A percentile compares a stretch with the other conserved stretches of the same genome.
Conservation (phyloP, 1,284 basidiomycete genomes). For the Gymnopus androsaceus region DNA sequence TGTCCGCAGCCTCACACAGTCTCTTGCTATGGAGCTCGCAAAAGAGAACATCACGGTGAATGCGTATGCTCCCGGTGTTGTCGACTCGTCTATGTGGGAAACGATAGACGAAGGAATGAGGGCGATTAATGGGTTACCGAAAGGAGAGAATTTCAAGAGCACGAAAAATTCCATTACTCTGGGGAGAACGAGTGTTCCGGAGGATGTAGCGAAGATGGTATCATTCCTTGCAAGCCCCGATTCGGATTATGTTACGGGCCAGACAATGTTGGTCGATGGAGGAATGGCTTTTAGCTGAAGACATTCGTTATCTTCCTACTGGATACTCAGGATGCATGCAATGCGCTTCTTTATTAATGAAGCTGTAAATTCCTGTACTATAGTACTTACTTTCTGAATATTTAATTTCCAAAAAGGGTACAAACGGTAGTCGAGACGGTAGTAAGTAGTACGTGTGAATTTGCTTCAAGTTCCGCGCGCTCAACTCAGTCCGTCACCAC, state of each 20-base stretch:
- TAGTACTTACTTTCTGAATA: no score
- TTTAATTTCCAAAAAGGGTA: no score
- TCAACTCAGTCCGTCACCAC: no score
- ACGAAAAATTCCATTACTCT: constrained; percentile 4
- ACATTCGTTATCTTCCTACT: no score
- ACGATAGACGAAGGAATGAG: constrained; percentile 14
- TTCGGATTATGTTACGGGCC: constrained; percentile 21
- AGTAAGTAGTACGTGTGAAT: no score
- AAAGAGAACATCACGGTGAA: constrained; percentile 15
- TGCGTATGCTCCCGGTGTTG: constrained; percentile 17
- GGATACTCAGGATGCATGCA: not conserved
- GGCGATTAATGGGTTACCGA: constrained; percentile 11
- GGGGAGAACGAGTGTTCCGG: constrained; percentile 16
- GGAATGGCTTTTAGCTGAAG: constrained; percentile 15
- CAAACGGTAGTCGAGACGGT: no score
- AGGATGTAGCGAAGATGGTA: constrained; percentile 17
- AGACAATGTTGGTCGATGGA: constrained; percentile 19
- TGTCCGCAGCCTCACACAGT: constrained; percentile 17
- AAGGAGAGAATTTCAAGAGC: constrained; percentile 12
- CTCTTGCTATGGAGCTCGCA: constrained; percentile 13
- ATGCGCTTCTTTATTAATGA: not conserved
- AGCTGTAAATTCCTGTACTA: not conserved
- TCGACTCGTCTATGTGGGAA: constrained; percentile 18
- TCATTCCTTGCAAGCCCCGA: constrained; percentile 18
- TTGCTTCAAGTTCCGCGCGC: no score